phyloP scores from a whole-genome alignment of 768 basidiomycete genomes.

The Tylopilus felleus region DNA sequence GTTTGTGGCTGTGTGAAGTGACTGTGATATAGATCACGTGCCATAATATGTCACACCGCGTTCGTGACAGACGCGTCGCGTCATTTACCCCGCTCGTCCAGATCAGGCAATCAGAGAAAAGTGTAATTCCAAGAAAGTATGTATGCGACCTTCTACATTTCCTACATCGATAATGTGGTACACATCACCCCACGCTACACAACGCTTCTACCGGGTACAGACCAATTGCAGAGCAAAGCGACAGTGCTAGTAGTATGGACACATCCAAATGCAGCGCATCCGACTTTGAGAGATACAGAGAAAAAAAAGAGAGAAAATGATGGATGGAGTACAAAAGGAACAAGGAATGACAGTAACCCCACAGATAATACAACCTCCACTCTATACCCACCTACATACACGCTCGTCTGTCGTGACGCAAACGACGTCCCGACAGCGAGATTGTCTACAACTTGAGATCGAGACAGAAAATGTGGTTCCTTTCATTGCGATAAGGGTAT shows the following conservation, averaged over 20 bases:
- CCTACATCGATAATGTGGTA: slow-evolving; percentile 21
- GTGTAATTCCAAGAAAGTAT: slow-evolving; percentile 20
- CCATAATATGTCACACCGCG: slow-evolving; percentile 30
- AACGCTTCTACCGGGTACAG: slow-evolving; percentile 18
- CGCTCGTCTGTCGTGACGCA: slow-evolving; percentile 1
- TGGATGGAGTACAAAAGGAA: background rate
- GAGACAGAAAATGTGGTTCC: slow-evolving; percentile 18
- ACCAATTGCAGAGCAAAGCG: slow-evolving; percentile 20
- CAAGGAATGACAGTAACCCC: slow-evolving; percentile 9
- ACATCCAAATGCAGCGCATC: slow-evolving; percentile 4
- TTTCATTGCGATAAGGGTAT: slow-evolving; percentile 23
- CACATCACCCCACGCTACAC: slow-evolving; percentile 19
- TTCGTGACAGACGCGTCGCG: slow-evolving; percentile 27
- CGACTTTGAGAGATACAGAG: slow-evolving; percentile 19
- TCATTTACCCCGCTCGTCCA: background rate
- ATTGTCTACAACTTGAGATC: slow-evolving; percentile 24
- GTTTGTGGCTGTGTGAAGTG: slow-evolving; percentile 19
- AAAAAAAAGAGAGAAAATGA: background rate
- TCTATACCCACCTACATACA: slow-evolving; percentile 11
- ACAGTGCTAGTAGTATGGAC: slow-evolving; percentile 14
- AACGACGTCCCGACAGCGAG: slow-evolving; percentile 3
- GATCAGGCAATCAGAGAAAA: slow-evolving; percentile 1
- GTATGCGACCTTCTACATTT: slow-evolving; percentile 6
- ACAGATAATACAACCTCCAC: slow-evolving; percentile 18
- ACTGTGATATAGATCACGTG: slow-evolving; percentile 24